Conservation (phyloP, 768 basidiomycete species). For the Leccinum fibrillosum region DNA sequence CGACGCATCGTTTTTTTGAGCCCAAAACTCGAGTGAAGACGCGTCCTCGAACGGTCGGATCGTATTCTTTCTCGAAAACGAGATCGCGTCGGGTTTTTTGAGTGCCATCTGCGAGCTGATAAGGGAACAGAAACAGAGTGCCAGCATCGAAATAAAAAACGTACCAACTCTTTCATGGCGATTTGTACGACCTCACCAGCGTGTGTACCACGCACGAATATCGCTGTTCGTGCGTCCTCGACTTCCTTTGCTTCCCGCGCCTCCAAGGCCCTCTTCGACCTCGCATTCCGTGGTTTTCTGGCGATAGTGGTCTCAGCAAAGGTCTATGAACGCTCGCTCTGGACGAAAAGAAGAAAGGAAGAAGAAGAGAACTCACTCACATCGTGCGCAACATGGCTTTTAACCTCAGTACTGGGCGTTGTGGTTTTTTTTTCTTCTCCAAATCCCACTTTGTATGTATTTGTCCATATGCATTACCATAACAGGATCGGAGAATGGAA, state of each 20-base stretch:
- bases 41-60: slow-evolving; percentile 88
- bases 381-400: slow-evolving; percentile 28
- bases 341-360: not conserved
- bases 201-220: slow-evolving; percentile 89
- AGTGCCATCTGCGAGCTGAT: slow-evolving; percentile 70
- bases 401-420: not conserved
- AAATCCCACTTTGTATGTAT: not conserved
- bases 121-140: not conserved
- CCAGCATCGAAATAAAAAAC: slow-evolving; percentile 21
- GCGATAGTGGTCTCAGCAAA: not conserved
- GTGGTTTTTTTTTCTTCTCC: not conserved
- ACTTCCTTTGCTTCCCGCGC: slow-evolving; percentile 87
- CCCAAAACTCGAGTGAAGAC: slow-evolving; percentile 87
- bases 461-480: not conserved
- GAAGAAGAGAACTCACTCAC: slow-evolving; percentile 16
- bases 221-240: slow-evolving; percentile 80
- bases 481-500: not conserved
- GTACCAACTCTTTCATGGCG: slow-evolving; percentile 87
- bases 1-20: slow-evolving; percentile 89
- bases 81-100: slow-evolving; percentile 86
- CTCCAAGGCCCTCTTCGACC: slow-evolving; percentile 86
- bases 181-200: slow-evolving; percentile 75
- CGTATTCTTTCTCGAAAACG: slow-evolving; percentile 91
- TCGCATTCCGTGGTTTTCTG: slow-evolving; percentile 94
- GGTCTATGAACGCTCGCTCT: not conserved